Evolutionary conservation across 129 eudicot genomes (phyloP), one percentile per base, ranked within the genome.

Genomic region (Flaveria bidentis): DNA sequence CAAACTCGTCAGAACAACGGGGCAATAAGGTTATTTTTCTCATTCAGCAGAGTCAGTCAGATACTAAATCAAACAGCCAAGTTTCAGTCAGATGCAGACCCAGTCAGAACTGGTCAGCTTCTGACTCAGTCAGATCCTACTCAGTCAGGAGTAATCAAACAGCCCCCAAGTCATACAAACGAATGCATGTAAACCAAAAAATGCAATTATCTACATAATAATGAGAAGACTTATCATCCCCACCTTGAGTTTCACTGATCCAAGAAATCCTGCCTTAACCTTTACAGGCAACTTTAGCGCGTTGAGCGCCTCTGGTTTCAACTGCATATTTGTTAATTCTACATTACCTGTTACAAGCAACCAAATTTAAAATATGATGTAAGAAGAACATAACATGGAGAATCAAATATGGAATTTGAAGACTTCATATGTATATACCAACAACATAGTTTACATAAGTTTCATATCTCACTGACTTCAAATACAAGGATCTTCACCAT

Each of bases 251-350:
- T 85, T 91, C 79, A 95, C 99, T 8, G 97, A 95, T 64, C 99
- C 99, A 76, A 95, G 97, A 82, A 95, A 95, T 74, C 99, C 99
- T n/a, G 99, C 96, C 83, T 95, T 95, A 23, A 95, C 99, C 88
- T 83, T 95, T 73, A 95, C 86, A 46, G 99, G 99, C 80, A 95
- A 86, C 89, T 95, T 91, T 75, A 95, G 70, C 20, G 97, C 97
- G 75, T 95, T 95, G 41, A 95, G 93, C 12, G 99, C 99, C 88
- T 91, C 99, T 16, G 99, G 99, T 84, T 95, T 95, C 78, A 95
- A 84, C 71, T 95, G 97, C 99, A 95, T 95, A 84, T 95, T 95
- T 45, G 93, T 87, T 64, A 95, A 82, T 78, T 95, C 99, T 56
- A 95, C 99, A 76, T 95, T 92, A 62, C 99, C 99, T 95, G 89